Evolutionary conservation across 2,329 filamentous ascomycete genomes (phyloP).

Genomic region (Pseudopyricularia javanii): DNA sequence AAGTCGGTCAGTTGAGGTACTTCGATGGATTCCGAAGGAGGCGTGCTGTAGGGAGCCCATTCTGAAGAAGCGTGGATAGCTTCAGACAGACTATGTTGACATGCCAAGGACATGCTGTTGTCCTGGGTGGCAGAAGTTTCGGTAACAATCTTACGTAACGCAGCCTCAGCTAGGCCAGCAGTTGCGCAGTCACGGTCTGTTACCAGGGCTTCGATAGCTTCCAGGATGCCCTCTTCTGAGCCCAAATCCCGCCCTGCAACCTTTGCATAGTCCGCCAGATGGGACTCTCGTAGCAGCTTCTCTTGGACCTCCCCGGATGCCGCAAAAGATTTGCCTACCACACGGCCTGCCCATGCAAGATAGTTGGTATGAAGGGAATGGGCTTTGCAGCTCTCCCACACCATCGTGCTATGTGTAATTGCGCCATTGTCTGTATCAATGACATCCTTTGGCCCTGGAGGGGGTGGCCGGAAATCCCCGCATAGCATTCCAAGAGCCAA

Average conservation of each 20-base stretch:
- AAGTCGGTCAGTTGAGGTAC: conserved; percentile 13
- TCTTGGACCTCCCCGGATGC: conserved; percentile 56
- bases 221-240: conserved; percentile 53
- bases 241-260: conserved; percentile 23
- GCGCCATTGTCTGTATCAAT: conserved; percentile 56
- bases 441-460: conserved; percentile 49
- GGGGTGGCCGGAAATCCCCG: conserved; percentile 55
- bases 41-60: conserved; percentile 43
- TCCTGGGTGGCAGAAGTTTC: conserved; percentile 35
- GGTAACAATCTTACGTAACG: conserved; percentile 43
- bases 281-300: conserved; percentile 48
- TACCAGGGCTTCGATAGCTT: conserved; percentile 48
- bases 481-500: conserved; percentile 65
- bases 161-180: conserved; percentile 48
- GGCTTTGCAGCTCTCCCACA: conserved; percentile 68
- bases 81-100: conserved; percentile 37
- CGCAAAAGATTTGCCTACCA: conserved; percentile 74
- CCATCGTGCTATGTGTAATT: conserved; percentile 44
- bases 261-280: conserved; percentile 35
- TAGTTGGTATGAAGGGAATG: conserved; percentile 54
- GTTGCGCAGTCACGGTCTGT: conserved; percentile 41
- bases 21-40: conserved; percentile 36
- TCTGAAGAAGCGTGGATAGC: conserved; percentile 40
- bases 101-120: conserved; percentile 34
- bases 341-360: conserved; percentile 72